Evolutionary conservation across 495 filamentous ascomycete genomes (phyloP).

Genomic region (Diplogelasinospora grovesii): DNA sequence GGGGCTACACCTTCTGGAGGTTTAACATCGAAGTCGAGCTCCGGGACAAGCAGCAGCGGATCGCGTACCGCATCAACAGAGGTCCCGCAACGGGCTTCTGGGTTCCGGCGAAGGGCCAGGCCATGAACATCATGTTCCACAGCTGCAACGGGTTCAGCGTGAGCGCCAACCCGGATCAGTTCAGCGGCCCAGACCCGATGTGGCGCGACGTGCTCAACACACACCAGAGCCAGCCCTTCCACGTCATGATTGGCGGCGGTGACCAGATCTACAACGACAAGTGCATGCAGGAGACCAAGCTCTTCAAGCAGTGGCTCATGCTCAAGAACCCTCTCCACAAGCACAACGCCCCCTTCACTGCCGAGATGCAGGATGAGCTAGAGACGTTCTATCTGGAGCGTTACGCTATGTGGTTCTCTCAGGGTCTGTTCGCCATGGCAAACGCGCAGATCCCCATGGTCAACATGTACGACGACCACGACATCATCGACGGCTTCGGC

Average conservation of each 20-base stretch:
- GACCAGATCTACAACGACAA: constrained; percentile 96
- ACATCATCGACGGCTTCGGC: constrained; percentile 95
- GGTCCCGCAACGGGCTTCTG: constrained; percentile 88
- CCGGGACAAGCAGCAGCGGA: constrained; percentile 62
- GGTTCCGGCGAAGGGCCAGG: constrained; percentile 78
- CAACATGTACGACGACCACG: constrained; percentile 97
- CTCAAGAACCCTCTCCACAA: constrained; percentile 77
- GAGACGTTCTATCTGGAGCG: constrained; percentile 80
- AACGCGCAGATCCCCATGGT: constrained; percentile 96
- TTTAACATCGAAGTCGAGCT: constrained; percentile 94
- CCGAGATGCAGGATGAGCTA: constrained; percentile 75
- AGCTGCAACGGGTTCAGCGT: constrained; percentile 93
- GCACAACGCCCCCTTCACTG: constrained; percentile 62
- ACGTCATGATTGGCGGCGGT: constrained; percentile 96
- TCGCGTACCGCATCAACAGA: constrained; percentile 92
- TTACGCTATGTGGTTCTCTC: constrained; percentile 89
- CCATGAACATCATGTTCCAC: constrained; percentile 99
- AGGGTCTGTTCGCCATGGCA: constrained; percentile 86
- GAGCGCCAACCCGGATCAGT: constrained; percentile 65
- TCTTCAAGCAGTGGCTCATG: constrained; percentile 76
- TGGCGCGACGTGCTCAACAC: constrained; percentile 94
- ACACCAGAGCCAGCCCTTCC: constrained; percentile 88
- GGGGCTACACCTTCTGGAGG: constrained; percentile 91
- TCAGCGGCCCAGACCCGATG: constrained; percentile 89
- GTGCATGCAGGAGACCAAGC: constrained; percentile 61